Conservation (phyloP, 306 rosid species). For the Glycine latifolia region DNA sequence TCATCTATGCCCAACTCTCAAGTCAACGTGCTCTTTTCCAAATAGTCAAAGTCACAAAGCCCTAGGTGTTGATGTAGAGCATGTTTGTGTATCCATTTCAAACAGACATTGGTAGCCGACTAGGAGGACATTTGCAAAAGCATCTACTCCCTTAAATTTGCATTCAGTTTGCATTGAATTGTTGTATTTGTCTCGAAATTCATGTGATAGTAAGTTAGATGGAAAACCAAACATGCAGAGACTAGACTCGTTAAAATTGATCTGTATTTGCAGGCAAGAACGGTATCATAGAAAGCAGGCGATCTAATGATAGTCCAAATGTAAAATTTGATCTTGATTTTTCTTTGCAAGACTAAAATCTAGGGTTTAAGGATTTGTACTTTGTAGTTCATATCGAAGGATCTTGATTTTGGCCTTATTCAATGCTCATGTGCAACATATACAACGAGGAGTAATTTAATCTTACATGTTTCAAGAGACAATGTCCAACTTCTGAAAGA, state of each 20-base stretch:
- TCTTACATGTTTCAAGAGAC: slow-evolving; percentile 36
- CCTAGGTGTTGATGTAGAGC: background rate
- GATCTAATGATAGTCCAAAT: background rate
- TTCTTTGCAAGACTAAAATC: background rate
- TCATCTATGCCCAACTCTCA: background rate
- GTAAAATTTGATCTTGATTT: background rate
- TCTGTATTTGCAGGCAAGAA: no score
- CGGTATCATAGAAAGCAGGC: background rate
- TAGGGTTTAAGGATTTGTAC: background rate
- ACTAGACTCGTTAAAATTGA: background rate
- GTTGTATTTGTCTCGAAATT: no score
- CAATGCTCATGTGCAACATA: slow-evolving; percentile 41
- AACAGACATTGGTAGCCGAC: no score
- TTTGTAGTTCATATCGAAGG: background rate
- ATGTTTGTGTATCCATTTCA: no score
- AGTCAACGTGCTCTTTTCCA: background rate
- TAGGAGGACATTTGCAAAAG: no score
- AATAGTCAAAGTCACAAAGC: background rate
- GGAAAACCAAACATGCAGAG: no score
- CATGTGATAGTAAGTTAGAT: no score
- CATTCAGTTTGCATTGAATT: no score
- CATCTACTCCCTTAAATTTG: no score
- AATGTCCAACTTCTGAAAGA: slow-evolving; percentile 46
- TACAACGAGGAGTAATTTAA: slow-evolving; percentile 47
- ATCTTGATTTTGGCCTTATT: slow-evolving; percentile 36